Base-by-base conservation (phyloP, 495 filamentous ascomycete genomes). In the Corynascus novoguineensis region DNA sequence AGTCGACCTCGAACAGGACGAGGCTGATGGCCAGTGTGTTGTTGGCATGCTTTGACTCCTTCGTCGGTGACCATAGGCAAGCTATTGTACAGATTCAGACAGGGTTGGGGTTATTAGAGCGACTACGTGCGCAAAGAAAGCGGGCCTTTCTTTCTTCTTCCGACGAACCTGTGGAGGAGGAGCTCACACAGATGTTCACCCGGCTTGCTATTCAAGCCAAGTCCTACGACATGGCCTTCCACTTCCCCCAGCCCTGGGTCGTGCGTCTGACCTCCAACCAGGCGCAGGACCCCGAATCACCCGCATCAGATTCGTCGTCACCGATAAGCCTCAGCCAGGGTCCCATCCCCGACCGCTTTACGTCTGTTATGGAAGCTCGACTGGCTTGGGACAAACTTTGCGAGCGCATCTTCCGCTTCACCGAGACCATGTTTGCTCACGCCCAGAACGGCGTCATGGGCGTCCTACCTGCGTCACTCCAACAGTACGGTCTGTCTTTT, bases 221-320 rank as follows among this genome's bases (percentile, higher is more conserved):
- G 55, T 80, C 78, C 22, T 82, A 82, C 65, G 79, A 82, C 61
- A 78, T 82, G 76, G 79, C 79, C 44, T 81, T 82, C 67, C 79
- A 82, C 56, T 82, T 82, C 52, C 79, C 78, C n/a, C 71, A 78
- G 15, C 79, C 79, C 15, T 79, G 67, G 34, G 77, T 82, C 5
- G 78, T 82, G 46, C 73, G 74, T 12, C 68, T 82, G n/a, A 75
- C 71, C 10, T 67, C 73, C 5, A 60, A 66, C 17, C 55, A 57
- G 53, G 50, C 38, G n/a, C 59, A 71, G 31, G 53, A 72, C 48
- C 60, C 71, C 10, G 55, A 64, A 0, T 77, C 79, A 0, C 74
- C 75, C 0, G 58, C 66, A 5, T 76, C 75, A 11, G 74, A 79
- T 6, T 68, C 60, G 2, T 67, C 71, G 15, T 78, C 76, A 6